Evolutionary conservation across 1,284 basidiomycete species (phyloP).

Genomic region (Vanrija sp.): DNA sequence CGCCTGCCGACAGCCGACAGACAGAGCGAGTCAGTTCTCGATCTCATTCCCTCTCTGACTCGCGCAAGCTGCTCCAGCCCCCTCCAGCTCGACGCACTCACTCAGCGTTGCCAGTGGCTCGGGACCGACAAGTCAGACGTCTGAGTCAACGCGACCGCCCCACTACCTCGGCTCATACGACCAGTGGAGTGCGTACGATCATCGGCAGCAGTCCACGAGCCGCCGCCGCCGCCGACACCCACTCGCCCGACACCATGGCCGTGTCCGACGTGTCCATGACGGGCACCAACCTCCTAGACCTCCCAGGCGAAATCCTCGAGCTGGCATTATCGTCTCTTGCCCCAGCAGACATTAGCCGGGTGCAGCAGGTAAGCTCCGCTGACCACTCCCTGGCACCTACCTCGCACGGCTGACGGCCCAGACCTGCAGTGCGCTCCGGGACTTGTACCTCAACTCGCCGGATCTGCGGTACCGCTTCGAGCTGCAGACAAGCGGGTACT

Average conservation of each 20-base stretch:
- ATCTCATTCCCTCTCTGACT: too few species aligned
- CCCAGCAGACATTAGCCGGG: not conserved
- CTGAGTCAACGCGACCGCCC: too few species aligned
- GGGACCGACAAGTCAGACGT: too few species aligned
- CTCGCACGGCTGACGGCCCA: not conserved
- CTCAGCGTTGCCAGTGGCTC: too few species aligned
- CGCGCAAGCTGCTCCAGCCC: too few species aligned
- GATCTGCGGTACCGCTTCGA: constrained; percentile 1
- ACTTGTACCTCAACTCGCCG: not conserved
- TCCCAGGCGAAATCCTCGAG: constrained; percentile 9
- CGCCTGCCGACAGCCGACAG: too few species aligned
- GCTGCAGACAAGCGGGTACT: constrained; percentile 3
- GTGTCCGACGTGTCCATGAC: not conserved
- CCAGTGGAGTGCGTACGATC: too few species aligned
- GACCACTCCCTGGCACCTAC: not conserved
- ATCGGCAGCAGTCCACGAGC: too few species aligned
- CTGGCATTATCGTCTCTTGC: not conserved
- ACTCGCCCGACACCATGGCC: not conserved
- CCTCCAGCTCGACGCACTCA: too few species aligned
- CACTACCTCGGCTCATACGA: too few species aligned
- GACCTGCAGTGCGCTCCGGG: constrained; percentile 4
- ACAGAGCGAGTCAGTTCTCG: too few species aligned
- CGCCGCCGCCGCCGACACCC: too few species aligned
- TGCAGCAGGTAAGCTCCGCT: not conserved
- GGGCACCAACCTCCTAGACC: not conserved